These are phyloP conservation scores for Globisporangium spinosum DNA, from an alignment of 352 stramenopile species.

Conservation along the genomic window DNA sequence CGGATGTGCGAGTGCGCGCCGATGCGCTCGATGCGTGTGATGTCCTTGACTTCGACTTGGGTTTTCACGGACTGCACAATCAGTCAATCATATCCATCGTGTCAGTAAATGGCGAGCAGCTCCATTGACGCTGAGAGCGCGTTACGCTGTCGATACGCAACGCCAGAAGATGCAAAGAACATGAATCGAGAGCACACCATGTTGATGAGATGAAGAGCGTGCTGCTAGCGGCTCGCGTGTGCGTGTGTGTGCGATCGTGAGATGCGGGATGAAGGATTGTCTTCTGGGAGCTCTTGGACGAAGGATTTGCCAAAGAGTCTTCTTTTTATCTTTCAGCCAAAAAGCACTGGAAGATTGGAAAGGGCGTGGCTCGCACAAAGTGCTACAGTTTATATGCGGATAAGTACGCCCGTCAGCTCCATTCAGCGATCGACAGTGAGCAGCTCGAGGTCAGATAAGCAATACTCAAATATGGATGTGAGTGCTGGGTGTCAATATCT, in stretches of 20 bases:
- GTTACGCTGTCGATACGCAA: neutral
- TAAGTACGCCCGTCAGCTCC: slow-evolving; percentile 10
- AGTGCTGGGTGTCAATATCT: neutral
- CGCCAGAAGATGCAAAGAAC: neutral
- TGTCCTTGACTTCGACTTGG: slow-evolving; percentile 92
- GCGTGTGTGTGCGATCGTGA: neutral
- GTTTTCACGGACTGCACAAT: slow-evolving; percentile 63
- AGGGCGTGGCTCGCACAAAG: neutral
- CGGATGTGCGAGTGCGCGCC: slow-evolving; percentile 98
- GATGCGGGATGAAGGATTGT: neutral
- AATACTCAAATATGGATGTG: neutral
- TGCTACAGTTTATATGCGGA: neutral
- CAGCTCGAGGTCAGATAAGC: neutral
- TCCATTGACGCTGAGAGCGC: neutral
- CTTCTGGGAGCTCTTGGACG: neutral
- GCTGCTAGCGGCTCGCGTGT: neutral
- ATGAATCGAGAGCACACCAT: neutral
- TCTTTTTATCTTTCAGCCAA: slow-evolving; percentile 9
- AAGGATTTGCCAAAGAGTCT: slow-evolving; percentile 11
- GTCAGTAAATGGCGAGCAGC: neutral
- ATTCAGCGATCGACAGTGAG: neutral
- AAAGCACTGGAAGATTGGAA: slow-evolving; percentile 12
- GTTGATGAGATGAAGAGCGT: neutral
- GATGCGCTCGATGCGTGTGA: slow-evolving; percentile 98
- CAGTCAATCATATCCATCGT: neutral